These are phyloP conservation scores for Lanmaoa rubissima DNA, from an alignment of 768 basidiomycete genomes.

Conservation along the genomic window DNA sequence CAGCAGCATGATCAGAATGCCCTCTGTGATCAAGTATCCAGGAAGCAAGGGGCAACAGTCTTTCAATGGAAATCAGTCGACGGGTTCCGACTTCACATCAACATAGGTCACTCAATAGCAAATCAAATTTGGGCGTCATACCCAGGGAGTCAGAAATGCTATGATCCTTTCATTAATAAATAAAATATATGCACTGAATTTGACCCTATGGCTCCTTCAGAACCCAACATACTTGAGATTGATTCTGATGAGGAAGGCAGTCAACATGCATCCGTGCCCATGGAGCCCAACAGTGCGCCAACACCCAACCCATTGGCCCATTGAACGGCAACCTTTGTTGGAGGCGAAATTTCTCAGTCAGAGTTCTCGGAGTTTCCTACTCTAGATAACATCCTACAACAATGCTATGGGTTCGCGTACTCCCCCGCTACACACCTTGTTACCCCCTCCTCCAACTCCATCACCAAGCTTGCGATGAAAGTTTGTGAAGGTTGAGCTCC, in stretches of 20 bases:
- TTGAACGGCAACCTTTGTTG: neutral
- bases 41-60: neutral
- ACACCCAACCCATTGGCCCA: neutral
- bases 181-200: conserved; percentile 4
- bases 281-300: too few species aligned
- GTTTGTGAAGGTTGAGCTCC: neutral
- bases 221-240: neutral
- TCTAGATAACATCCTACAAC: neutral
- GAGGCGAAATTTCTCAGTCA: neutral
- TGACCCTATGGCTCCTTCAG: neutral
- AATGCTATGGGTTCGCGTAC: neutral
- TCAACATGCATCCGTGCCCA: neutral
- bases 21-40: too few species aligned
- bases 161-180: neutral
- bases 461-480: neutral
- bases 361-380: neutral
- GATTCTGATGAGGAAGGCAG: too few species aligned
- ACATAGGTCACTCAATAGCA: neutral
- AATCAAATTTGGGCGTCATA: neutral
- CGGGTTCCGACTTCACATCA: neutral
- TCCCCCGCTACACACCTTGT: neutral
- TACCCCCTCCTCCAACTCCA: neutral
- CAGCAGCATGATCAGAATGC: neutral
- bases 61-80: neutral
- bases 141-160: neutral